phyloP scores from a whole-genome alignment of 352 stramenopile species.

The Aphanomyces stellatus region DNA sequence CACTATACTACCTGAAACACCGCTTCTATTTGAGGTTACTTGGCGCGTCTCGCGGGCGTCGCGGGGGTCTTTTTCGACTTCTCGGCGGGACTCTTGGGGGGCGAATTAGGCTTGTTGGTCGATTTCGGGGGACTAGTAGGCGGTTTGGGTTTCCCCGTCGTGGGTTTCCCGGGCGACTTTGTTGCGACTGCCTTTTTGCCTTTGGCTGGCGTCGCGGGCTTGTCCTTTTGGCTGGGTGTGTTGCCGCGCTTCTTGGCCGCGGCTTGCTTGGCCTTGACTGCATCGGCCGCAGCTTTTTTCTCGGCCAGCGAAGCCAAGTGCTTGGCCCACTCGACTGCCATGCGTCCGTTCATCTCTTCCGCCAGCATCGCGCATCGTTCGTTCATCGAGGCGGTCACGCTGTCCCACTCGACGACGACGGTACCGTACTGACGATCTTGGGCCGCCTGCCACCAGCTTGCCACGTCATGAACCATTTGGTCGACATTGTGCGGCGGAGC shows the following conservation, averaged over 20 bases:
- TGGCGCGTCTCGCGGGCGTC: not conserved
- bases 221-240: not conserved
- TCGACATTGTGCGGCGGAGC: not conserved
- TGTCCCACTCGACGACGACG: not conserved
- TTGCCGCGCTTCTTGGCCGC: not conserved
- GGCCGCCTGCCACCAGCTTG: not conserved
- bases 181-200: too few relatives aligned
- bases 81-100: not conserved
- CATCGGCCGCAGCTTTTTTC: not conserved
- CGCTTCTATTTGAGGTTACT: not conserved
- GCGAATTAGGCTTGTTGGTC: not conserved
- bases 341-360: not conserved
- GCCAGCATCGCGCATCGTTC: conserved; percentile 9
- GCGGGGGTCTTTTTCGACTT: not conserved
- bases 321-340: conserved; percentile 1
- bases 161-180: not conserved
- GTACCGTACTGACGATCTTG: not conserved
- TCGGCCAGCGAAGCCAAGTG: not conserved
- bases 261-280: not conserved
- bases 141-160: not conserved
- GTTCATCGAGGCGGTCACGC: not conserved
- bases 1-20: not conserved
- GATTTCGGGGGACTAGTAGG: not conserved
- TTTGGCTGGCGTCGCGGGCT: not conserved
- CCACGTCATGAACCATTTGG: conserved; percentile 1